A percentile compares a stretch with the other conserved stretches of the same genome.
Evolutionary conservation across 768 basidiomycete genomes (phyloP).

Genomic region (Gelatoporia subvermispora): DNA sequence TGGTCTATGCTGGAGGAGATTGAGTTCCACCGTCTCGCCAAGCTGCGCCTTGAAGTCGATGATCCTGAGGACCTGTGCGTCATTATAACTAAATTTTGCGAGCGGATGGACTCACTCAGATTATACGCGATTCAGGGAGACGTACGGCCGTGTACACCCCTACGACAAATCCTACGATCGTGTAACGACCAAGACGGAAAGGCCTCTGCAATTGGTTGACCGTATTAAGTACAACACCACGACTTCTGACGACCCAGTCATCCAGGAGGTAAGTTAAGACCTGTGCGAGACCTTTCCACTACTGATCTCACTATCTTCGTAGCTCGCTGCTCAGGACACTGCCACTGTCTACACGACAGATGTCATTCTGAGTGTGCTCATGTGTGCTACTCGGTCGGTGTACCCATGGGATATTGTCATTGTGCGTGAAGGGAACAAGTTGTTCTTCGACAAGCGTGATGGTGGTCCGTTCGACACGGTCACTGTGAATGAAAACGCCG

Average conservation of each 20-base stretch:
- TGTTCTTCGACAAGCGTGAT: conserved; percentile 97
- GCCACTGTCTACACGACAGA: conserved; percentile 94
- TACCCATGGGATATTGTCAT: conserved; percentile 99
- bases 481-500: conserved; percentile 97
- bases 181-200: conserved; percentile 89
- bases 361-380: conserved; percentile 89
- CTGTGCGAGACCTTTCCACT: conserved; percentile 2
- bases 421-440: conserved; percentile 83
- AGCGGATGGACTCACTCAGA: background rate
- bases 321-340: conserved; percentile 77
- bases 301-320: conserved; percentile 2
- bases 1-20: conserved; percentile 98
- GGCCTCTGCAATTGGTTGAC: conserved; percentile 86
- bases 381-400: conserved; percentile 93
- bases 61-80: conserved; percentile 86
- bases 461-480: conserved; percentile 96
- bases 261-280: conserved; percentile 63
- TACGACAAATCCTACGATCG: conserved; percentile 97
- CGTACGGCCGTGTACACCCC: conserved; percentile 84
- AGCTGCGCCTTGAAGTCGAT: conserved; percentile 91
- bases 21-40: conserved; percentile 88
- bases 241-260: conserved; percentile 96
- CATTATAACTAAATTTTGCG: background rate
- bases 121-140: conserved; percentile 46
- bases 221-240: conserved; percentile 97